A percentile compares a stretch with the other conserved stretches of the same genome.
Evolutionary conservation across 768 basidiomycete genomes (phyloP).

Genomic region (Suillus spraguei): DNA sequence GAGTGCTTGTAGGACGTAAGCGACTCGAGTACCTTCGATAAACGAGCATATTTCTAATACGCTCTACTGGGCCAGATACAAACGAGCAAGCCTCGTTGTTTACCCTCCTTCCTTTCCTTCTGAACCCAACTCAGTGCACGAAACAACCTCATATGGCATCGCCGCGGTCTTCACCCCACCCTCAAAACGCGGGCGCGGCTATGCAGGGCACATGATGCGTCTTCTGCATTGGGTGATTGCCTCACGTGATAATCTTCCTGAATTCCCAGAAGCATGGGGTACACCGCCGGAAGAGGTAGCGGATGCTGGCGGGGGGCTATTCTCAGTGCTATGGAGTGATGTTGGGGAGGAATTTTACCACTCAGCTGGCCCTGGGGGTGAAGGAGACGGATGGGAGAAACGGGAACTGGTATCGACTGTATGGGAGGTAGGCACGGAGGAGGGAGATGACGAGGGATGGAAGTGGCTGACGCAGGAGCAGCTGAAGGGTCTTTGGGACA

Average conservation of each 20-base stretch:
- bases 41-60: neutral
- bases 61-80: conserved; percentile 30
- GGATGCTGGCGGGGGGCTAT: conserved; percentile 40
- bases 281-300: conserved; percentile 39
- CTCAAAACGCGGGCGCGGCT: conserved; percentile 53
- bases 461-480: conserved; percentile 39
- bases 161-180: conserved; percentile 61
- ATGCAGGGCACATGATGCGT: conserved; percentile 65
- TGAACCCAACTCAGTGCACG: conserved; percentile 21
- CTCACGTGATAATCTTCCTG: conserved; percentile 31
- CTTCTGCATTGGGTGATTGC: conserved; percentile 61
- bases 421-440: conserved; percentile 36
- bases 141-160: conserved; percentile 50
- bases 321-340: conserved; percentile 62
- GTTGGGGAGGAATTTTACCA: conserved; percentile 50
- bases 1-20: conserved; percentile 66
- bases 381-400: conserved; percentile 47
- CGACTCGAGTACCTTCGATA: conserved; percentile 8
- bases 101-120: conserved; percentile 23
- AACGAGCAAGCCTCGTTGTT: conserved; percentile 33
- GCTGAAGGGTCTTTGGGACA: conserved; percentile 39
- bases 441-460: conserved; percentile 15
- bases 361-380: conserved; percentile 38
- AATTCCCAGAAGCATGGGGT: conserved; percentile 48
- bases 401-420: conserved; percentile 39